Conservation (phyloP, 73 alveolate species). For the Halteria grandinella region DNA sequence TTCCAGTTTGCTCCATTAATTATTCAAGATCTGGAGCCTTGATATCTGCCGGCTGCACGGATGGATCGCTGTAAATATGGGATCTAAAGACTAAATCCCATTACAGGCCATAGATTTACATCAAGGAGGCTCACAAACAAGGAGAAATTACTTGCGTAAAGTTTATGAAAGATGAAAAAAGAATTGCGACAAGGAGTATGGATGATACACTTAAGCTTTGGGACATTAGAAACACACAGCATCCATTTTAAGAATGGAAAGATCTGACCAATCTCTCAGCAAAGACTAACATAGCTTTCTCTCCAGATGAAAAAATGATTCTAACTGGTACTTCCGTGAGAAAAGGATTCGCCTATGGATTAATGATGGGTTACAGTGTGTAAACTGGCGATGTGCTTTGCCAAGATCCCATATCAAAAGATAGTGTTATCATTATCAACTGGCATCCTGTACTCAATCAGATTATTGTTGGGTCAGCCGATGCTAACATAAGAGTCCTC, state of each 20-base stretch:
- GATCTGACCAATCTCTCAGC: constrained; percentile 45
- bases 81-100: constrained; percentile 44
- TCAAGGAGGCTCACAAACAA: constrained; percentile 86
- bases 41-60: constrained; percentile 66
- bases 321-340: constrained; percentile 70
- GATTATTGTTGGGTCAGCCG: constrained; percentile 67
- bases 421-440: constrained; percentile 61
- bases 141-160: constrained; percentile 81
- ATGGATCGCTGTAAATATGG: constrained; percentile 71
- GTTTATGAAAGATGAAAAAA: constrained; percentile 74
- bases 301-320: constrained; percentile 67
- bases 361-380: constrained; percentile 6
- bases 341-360: constrained; percentile 26
- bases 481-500: constrained; percentile 65
- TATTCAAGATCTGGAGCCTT: constrained; percentile 47
- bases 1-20: constrained; percentile 65
- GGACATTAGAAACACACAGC: constrained; percentile 86
- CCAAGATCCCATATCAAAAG: constrained; percentile 19
- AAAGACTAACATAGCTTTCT: constrained; percentile 55
- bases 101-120: constrained; percentile 79
- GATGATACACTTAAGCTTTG: constrained; percentile 92
- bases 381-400: constrained; percentile 46
- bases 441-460: constrained; percentile 77
- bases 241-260: constrained; percentile 73
- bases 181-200: constrained; percentile 82